These are phyloP conservation scores for Xylaria sp. DNA, from an alignment of 2,329 filamentous ascomycete species.

Conservation along the genomic window DNA sequence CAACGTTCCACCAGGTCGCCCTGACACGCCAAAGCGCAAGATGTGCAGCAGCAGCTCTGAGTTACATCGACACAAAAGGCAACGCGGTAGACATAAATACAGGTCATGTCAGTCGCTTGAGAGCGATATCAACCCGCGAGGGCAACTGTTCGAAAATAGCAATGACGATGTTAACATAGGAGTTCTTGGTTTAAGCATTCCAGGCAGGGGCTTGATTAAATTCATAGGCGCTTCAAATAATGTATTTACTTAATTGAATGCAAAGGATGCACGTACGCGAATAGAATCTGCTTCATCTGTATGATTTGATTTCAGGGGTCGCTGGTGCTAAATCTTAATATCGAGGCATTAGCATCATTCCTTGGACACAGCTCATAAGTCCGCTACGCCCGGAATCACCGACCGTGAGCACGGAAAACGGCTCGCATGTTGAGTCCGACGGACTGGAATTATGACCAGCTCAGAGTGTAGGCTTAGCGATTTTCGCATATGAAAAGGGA, in stretches of 20 bases:
- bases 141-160: conserved; percentile 6
- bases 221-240: neutral
- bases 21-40: neutral
- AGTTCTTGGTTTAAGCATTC: conserved; percentile 18
- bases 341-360: no score
- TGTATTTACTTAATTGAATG: neutral
- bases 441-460: no score
- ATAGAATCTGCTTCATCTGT: no score
- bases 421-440: no score
- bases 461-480: neutral
- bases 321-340: no score
- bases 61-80: neutral
- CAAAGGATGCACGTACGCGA: neutral
- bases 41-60: neutral
- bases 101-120: neutral
- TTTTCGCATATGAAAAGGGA: neutral
- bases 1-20: neutral
- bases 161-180: conserved; percentile 20
- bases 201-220: conserved; percentile 10
- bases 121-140: conserved; percentile 17
- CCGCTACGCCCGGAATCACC: no score
- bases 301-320: no score
- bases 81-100: conserved; percentile 12
- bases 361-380: neutral
- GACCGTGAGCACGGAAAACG: no score